A percentile compares a stretch with the other conserved stretches of the same genome.
Conservation (phyloP, 768 basidiomycete species). For the Leccinellum albellum region DNA sequence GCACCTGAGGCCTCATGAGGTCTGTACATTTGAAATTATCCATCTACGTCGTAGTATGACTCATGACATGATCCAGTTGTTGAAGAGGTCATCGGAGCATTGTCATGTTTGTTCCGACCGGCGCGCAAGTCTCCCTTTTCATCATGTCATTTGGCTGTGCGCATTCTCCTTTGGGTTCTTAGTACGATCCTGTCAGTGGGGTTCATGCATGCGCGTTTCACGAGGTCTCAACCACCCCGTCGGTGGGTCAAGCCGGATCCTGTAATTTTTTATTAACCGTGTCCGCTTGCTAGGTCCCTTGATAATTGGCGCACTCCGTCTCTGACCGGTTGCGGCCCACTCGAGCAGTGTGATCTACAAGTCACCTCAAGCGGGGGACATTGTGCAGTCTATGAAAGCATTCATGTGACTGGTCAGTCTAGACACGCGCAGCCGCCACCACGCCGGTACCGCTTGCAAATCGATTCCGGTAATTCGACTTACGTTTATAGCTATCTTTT, state of each 20-base stretch:
- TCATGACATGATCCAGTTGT: constrained; percentile 5
- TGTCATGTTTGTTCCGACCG: not conserved
- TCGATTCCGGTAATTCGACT: constrained; percentile 14
- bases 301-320: not conserved
- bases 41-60: constrained; percentile 7
- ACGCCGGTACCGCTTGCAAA: constrained; percentile 21
- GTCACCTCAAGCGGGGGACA: constrained; percentile 2
- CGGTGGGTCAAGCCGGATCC: constrained; percentile 1
- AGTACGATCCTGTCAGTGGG: constrained; percentile 13
- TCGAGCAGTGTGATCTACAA: constrained; percentile 2
- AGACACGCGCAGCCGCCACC: constrained; percentile 8
- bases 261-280: not conserved
- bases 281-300: not conserved
- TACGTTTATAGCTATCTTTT: constrained; percentile 12
- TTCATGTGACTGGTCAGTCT: not conserved
- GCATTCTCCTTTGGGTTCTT: constrained; percentile 21
- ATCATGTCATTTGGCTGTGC: constrained; percentile 23
- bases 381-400: not conserved
- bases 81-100: constrained; percentile 7
- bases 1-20: constrained; percentile 1
- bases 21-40: constrained; percentile 17
- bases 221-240: constrained; percentile 15
- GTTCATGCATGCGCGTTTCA: constrained; percentile 13
- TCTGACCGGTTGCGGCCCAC: not conserved
- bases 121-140: not conserved